Evolutionary conservation across 139 green algal genomes (phyloP), one percentile per base, ranked within the genome.

Genomic region (Picochlorum sp.): DNA sequence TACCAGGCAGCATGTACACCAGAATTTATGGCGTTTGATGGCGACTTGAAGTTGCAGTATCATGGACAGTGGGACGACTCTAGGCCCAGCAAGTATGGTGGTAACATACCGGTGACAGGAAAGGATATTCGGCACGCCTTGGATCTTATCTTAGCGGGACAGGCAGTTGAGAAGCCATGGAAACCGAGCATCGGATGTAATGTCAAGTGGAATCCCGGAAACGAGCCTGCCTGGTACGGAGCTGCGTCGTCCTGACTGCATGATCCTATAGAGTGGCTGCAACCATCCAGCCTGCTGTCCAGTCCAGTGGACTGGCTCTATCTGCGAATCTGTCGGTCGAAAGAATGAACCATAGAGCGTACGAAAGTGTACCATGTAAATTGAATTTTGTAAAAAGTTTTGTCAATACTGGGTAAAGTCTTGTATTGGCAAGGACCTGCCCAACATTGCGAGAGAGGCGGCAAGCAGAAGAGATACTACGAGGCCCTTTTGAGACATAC

Each of bases 1-100:
- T 93, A 90, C 70, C 59, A 60, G 13, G 85, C 84, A 12, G 76
- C 68, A 22, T 94, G 85, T 76, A 93, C 85, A 5, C 85, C 85
- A 10, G 80, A 88, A 37, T 87, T 88, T 24, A 61, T 61, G 36
- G 68, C 94, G n/a, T 85, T 89, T 64, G 72, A 78, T 32, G 2
- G 18, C 0, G 56, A 73, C 6, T 33, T 70, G 7, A 61, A 80
- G 55, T 76, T 95, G 24, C 58, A 33, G 3, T 95, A 95, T 65
- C 86, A 94, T 55, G 86, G 85, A 5, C 86, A 86, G 49, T 85
- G 86, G 56, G 81, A 93, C 33, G 56, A 69, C 40, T 68, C 65
- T 12, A 61, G 80, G 0, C 83, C 83, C 24, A 30, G n/a, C 30
- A 29, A 20, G 22, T 44, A 59, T 12, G 56, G 45, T 10, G 61